Conservation (phyloP, 2,329 filamentous ascomycete species). For the Mollisia scopiformis region DNA sequence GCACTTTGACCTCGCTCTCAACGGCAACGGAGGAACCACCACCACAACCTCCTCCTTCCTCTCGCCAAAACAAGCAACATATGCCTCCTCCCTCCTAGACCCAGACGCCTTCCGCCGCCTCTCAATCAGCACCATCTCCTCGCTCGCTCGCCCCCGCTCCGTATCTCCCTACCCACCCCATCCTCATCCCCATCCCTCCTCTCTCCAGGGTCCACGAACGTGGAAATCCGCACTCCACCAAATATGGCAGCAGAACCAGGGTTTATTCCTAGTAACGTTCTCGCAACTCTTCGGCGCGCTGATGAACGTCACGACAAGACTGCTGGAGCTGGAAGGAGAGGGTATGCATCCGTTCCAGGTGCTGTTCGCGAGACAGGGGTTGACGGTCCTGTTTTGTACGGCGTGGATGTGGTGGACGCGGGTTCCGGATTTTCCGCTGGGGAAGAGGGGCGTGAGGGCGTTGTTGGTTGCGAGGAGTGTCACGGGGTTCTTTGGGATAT, state of each 20-base stretch:
- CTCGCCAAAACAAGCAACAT: too few relatives aligned
- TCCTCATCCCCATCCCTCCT: too few relatives aligned
- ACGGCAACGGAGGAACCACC: constrained; percentile 31
- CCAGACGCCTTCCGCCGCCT: constrained; percentile 41
- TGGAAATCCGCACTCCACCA: constrained; percentile 22
- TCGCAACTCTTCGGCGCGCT: constrained; percentile 80
- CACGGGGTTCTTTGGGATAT: constrained; percentile 77
- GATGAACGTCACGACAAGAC: constrained; percentile 82
- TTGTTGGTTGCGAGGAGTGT: constrained; percentile 71
- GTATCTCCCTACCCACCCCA: constrained; percentile 21
- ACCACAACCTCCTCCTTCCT: too few relatives aligned
- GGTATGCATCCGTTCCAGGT: constrained; percentile 85
- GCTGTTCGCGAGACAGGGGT: constrained; percentile 76
- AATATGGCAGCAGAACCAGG: constrained; percentile 70
- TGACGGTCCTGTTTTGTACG: constrained; percentile 69
- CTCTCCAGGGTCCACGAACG: constrained; percentile 12
- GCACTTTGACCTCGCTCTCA: constrained; percentile 31
- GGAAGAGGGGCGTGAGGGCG: constrained; percentile 65
- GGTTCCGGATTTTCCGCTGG: constrained; percentile 72
- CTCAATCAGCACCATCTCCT: constrained; percentile 47
- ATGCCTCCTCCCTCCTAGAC: constrained; percentile 35
- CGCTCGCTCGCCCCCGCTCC: constrained; percentile 29
- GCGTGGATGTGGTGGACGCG: constrained; percentile 74
- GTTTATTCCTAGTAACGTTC: constrained; percentile 71
- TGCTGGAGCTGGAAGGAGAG: constrained; percentile 72